A percentile compares a stretch with the other conserved stretches of the same genome.
phyloP scores from a whole-genome alignment of 306 rosid species.

The Dryas octopetala region DNA sequence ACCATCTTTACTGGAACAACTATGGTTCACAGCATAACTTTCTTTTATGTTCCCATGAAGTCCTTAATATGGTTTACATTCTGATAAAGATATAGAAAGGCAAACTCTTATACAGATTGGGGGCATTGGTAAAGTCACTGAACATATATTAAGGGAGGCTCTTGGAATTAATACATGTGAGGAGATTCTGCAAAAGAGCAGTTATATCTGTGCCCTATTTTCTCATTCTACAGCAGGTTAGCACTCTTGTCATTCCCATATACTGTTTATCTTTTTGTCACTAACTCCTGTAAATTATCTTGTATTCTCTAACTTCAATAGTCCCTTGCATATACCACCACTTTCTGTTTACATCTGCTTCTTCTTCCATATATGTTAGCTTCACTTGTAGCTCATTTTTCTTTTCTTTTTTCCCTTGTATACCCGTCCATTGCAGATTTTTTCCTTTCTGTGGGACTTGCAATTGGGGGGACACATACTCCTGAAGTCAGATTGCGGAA shows the following conservation, averaged over 20 bases:
- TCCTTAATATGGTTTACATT: slow-evolving; percentile 8
- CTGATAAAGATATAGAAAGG: slow-evolving; percentile 14
- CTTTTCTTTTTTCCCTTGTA: not conserved
- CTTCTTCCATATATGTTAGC: not conserved
- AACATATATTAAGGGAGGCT: slow-evolving; percentile 72
- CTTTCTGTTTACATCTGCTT: not conserved
- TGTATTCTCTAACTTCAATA: not conserved
- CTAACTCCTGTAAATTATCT: not conserved
- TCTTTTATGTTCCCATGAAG: slow-evolving; percentile 20
- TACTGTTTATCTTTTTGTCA: not conserved
- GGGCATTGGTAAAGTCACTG: slow-evolving; percentile 97
- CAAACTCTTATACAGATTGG: slow-evolving; percentile 68
- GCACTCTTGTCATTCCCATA: slow-evolving; percentile 20
- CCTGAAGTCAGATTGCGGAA: slow-evolving; percentile 69
- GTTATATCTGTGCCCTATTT: slow-evolving; percentile 73
- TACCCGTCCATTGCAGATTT: slow-evolving; percentile 53
- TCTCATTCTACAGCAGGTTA: slow-evolving; percentile 82
- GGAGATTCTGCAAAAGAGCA: slow-evolving; percentile 76
- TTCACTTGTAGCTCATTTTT: not conserved
- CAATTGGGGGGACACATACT: slow-evolving; percentile 69
- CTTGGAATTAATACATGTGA: slow-evolving; percentile 80
- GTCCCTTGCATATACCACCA: not conserved
- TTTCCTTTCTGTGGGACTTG: slow-evolving; percentile 88
- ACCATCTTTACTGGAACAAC: not conserved
- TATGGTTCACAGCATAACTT: not conserved